phyloP scores from a whole-genome alignment of 768 basidiomycete genomes.

The Suillus decipiens region DNA sequence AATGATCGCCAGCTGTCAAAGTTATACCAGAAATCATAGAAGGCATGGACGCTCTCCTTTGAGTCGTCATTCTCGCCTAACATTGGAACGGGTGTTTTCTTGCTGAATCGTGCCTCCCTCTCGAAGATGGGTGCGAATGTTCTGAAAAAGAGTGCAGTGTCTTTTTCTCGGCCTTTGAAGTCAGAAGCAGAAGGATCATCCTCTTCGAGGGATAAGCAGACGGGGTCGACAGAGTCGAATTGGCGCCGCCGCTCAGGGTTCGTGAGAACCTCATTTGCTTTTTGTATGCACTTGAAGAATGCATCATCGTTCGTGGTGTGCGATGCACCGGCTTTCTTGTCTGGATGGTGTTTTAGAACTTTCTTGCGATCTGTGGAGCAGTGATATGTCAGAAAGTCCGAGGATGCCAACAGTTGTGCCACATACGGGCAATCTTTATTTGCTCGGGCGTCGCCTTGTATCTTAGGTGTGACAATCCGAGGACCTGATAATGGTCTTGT shows the following conservation, averaged over 20 bases:
- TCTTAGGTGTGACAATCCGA: constrained; percentile 89
- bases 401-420: background rate
- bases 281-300: constrained; percentile 99
- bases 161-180: constrained; percentile 52
- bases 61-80: constrained; percentile 71
- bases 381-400: background rate
- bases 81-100: constrained; percentile 76
- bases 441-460: constrained; percentile 87
- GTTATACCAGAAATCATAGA: constrained; percentile 99
- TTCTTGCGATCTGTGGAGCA: constrained; percentile 83
- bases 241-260: constrained; percentile 87
- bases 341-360: constrained; percentile 98
- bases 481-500: constrained; percentile 98
- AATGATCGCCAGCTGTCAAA: constrained; percentile 98
- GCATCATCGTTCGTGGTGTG: constrained; percentile 93
- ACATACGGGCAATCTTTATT: constrained; percentile 94
- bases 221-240: constrained; percentile 94
- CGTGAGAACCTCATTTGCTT: constrained; percentile 93
- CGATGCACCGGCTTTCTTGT: constrained; percentile 83
- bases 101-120: constrained; percentile 92
- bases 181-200: constrained; percentile 71
- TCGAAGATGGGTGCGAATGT: constrained; percentile 82
- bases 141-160: constrained; percentile 66
- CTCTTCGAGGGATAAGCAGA: constrained; percentile 69
- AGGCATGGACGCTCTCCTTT: constrained; percentile 84